phyloP scores from a whole-genome alignment of 2,329 filamentous ascomycete species.

The Botrytis squamosa region DNA sequence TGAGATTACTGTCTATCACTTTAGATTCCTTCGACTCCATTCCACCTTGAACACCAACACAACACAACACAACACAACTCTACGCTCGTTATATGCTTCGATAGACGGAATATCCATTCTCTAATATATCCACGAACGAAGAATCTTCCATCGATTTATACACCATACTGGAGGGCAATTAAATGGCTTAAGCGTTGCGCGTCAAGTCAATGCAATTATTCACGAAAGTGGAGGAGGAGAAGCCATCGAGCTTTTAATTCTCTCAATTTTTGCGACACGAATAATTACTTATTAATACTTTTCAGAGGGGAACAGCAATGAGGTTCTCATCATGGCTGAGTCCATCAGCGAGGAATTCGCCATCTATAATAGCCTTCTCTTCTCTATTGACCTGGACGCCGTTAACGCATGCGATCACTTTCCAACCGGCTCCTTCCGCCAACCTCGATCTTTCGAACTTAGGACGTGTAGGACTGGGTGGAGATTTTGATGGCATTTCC shows the following conservation, averaged over 20 bases:
- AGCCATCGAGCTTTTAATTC: slow-evolving; percentile 26
- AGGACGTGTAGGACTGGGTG: slow-evolving; percentile 80
- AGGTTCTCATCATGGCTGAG: slow-evolving; percentile 38
- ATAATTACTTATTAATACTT: slow-evolving; percentile 23
- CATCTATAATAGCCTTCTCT: slow-evolving; percentile 43
- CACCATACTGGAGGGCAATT: slow-evolving; percentile 17
- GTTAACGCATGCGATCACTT: slow-evolving; percentile 52
- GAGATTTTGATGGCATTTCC: slow-evolving; percentile 89
- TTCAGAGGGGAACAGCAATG: slow-evolving; percentile 34
- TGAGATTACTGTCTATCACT: slow-evolving; percentile 12
- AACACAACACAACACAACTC: slow-evolving; percentile 12
- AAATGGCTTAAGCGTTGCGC: slow-evolving; percentile 20
- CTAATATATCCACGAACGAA: not conserved
- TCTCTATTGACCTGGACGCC: slow-evolving; percentile 43
- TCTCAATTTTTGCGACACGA: slow-evolving; percentile 22
- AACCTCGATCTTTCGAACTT: slow-evolving; percentile 77
- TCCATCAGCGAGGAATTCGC: slow-evolving; percentile 31
- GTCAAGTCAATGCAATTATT: slow-evolving; percentile 18
- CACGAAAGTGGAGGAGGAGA: slow-evolving; percentile 24
- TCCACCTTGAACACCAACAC: slow-evolving; percentile 6
- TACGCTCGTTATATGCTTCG: slow-evolving; percentile 8
- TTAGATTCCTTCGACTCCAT: slow-evolving; percentile 8
- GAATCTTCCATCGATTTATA: not conserved
- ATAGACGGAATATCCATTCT: not conserved
- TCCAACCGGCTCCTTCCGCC: slow-evolving; percentile 61